phyloP scores from a whole-genome alignment of 441 rosid species.

The Hura crepitans region DNA sequence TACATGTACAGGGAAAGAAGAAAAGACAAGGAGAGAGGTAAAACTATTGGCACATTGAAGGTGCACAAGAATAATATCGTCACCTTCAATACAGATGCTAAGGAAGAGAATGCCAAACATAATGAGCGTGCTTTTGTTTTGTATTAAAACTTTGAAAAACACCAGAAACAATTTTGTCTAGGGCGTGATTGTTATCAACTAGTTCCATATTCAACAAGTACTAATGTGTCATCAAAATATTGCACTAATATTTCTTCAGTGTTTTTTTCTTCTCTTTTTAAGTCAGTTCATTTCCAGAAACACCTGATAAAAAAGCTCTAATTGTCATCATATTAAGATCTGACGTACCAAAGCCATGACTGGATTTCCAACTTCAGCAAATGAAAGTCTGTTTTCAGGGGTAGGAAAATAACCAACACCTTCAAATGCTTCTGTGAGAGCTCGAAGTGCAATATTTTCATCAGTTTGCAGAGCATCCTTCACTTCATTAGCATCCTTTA shows the following conservation, averaged over 20 bases:
- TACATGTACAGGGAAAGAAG: neutral
- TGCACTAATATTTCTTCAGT: neutral
- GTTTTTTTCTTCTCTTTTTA: too few relatives aligned
- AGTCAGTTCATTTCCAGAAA: neutral
- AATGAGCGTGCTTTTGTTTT: neutral
- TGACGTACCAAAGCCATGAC: conserved; percentile 93
- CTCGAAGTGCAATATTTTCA: conserved; percentile 62
- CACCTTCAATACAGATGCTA: neutral
- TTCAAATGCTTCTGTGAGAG: conserved; percentile 85
- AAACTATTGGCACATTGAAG: neutral
- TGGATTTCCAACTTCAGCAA: conserved; percentile 93
- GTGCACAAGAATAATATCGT: too few relatives aligned
- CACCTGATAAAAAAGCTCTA: conserved; percentile 5
- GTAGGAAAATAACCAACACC: conserved; percentile 61
- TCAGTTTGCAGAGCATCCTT: conserved; percentile 35
- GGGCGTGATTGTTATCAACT: neutral
- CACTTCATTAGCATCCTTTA: conserved; percentile 36
- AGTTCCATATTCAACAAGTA: neutral
- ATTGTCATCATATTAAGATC: conserved; percentile 4
- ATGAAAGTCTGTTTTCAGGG: conserved; percentile 62
- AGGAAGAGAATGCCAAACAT: neutral
- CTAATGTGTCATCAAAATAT: neutral
- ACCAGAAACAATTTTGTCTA: neutral
- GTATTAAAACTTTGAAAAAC: neutral
- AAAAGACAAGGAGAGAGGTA: neutral